Evolutionary conservation across 2,329 filamentous ascomycete genomes (phyloP).

Genomic region (Teratosphaeria epicoccoides): DNA sequence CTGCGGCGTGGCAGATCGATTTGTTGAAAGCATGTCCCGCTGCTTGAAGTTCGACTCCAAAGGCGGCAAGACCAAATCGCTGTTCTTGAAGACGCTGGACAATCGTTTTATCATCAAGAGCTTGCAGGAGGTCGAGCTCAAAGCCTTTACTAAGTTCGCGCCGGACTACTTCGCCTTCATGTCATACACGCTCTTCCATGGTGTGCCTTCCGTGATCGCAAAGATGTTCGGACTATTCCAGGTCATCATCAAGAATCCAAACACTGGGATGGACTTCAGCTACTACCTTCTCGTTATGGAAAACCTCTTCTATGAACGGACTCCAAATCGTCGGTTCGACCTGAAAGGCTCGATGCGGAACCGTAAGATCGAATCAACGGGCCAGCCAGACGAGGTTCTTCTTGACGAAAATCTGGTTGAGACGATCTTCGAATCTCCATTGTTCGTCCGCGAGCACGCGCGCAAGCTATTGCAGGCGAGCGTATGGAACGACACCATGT

Average conservation of each 20-base stretch:
- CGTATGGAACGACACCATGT: conserved; percentile 96
- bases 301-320: conserved; percentile 93
- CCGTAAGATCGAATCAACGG: conserved; percentile 90
- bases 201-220: conserved; percentile 84
- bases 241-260: conserved; percentile 89
- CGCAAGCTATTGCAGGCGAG: conserved; percentile 86
- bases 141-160: conserved; percentile 88
- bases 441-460: conserved; percentile 91
- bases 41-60: conserved; percentile 98
- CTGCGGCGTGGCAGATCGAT: conserved; percentile 84
- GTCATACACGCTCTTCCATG: conserved; percentile 90
- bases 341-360: conserved; percentile 98
- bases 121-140: conserved; percentile 79
- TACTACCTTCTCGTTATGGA: conserved; percentile 93
- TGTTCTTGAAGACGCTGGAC: conserved; percentile 93
- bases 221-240: conserved; percentile 99
- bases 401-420: conserved; percentile 98
- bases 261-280: conserved; percentile 85
- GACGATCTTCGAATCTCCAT: conserved; percentile 92
- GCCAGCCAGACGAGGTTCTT: conserved; percentile 90
- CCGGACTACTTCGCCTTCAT: conserved; percentile 97
- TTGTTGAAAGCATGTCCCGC: conserved; percentile 86
- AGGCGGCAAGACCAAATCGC: conserved; percentile 92
- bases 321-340: conserved; percentile 71
- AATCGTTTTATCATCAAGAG: conserved; percentile 90